Percentiles rank a stretch among this genome's conserved stretches.
phyloP scores from a whole-genome alignment of 257 asterid species.

The Perilla frutescens region DNA sequence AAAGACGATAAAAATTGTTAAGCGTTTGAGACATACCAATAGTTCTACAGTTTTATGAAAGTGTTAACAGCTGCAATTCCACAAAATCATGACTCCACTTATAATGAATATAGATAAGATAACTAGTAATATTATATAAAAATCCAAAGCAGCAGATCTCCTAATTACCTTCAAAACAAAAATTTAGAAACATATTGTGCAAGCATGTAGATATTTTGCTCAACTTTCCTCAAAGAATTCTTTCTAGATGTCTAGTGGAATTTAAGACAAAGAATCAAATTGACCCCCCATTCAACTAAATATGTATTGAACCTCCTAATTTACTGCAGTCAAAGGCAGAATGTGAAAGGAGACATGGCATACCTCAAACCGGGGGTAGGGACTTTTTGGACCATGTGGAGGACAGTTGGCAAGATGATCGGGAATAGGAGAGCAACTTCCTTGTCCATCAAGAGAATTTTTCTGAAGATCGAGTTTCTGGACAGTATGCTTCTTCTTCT shows the following conservation, averaged over 20 bases:
- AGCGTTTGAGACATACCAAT: not conserved
- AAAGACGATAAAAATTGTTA: slow-evolving; percentile 3
- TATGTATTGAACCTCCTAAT: not conserved
- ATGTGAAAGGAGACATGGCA: slow-evolving; percentile 25
- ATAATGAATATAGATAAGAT: not conserved
- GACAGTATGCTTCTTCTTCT: slow-evolving; percentile 50
- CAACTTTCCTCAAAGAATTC: no score
- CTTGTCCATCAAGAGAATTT: slow-evolving; percentile 46
- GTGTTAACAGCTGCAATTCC: slow-evolving; percentile 10
- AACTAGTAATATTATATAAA: slow-evolving; percentile 3
- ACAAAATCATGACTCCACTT: slow-evolving; percentile 1
- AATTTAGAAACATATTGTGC: not conserved
- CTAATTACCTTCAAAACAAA: slow-evolving; percentile 2
- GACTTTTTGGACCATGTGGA: slow-evolving; percentile 38
- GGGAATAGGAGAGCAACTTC: slow-evolving; percentile 41
- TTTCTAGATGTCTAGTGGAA: not conserved
- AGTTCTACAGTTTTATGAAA: not conserved
- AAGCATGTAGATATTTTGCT: not conserved
- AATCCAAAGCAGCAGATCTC: slow-evolving; percentile 11
- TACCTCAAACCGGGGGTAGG: slow-evolving; percentile 51
- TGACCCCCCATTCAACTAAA: not conserved
- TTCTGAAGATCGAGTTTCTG: slow-evolving; percentile 56
- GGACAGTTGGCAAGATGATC: slow-evolving; percentile 38
- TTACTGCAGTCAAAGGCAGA: slow-evolving; percentile 11
- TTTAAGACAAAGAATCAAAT: not conserved